Evolutionary conservation across 2,329 filamentous ascomycete genomes (phyloP), one percentile per base, ranked within the genome.

Genomic region (Allantophomopsis cytisporea): DNA sequence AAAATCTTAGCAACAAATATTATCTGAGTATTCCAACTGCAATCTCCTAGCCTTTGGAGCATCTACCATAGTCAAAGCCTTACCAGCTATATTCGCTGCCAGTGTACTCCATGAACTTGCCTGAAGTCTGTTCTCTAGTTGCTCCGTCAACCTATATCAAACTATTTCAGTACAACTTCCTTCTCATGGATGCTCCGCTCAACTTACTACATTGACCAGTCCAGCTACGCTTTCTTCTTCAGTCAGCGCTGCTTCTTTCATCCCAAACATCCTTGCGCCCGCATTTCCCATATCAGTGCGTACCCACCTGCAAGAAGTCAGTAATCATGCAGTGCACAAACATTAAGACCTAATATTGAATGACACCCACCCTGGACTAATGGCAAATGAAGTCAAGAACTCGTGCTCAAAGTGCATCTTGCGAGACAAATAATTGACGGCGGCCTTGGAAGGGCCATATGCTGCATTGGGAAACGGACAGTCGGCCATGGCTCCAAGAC

Each of bases 401-500:
- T 6, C 51, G 43, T 60, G 47, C 41, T 62, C 60, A 28, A 56
- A 52, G 43, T 62, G 52, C 11, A 60, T 52, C 43, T 58, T 58
- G 7, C 51, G 41, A 3, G 50, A 47, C 28, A 59, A 39, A 28
- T 45, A 62, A 39, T 62, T 59, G 18, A 59, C 35, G 8, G 41
- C 45, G 1, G 44, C 47, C 50, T 71, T 71, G 31, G 56, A 55
- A 1, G 59, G 47, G 1, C 60, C 66, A 41, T 73, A 70, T 0
- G 56, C 55, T 0, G 55, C 39, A 17, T 33, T 33, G 8, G 39
- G 33, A 1, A 45, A 28, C 8, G 41, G 43, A 17, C 39, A n/a
- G 1, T 36, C 35, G 6, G 42, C 44, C 39, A 48, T 45, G 4
- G 23, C 45, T 5, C 39, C 41, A 33, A 52, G 46, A 31, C 45